phyloP scores from a whole-genome alignment of 768 basidiomycete species.

The Termitomyces sp. region DNA sequence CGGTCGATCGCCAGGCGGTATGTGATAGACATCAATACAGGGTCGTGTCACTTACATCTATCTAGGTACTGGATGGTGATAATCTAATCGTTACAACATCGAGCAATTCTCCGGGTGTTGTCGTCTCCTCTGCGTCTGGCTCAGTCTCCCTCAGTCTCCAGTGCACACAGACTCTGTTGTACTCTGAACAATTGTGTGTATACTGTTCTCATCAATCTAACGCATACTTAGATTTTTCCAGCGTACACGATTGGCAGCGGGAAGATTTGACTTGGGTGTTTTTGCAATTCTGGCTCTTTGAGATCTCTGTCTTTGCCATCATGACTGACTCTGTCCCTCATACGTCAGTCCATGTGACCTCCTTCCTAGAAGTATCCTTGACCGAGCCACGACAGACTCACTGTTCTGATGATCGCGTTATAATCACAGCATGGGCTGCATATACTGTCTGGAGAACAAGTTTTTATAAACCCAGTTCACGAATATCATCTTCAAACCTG shows the following conservation, averaged over 20 bases:
- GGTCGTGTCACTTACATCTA: too few relatives aligned
- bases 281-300: slow-evolving; percentile 50
- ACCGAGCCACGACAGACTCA: neutral
- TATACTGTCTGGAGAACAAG: slow-evolving; percentile 45
- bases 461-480: slow-evolving; percentile 26
- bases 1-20: too few relatives aligned
- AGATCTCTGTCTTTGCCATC: slow-evolving; percentile 43
- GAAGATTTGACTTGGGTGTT: slow-evolving; percentile 43
- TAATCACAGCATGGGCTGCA: slow-evolving; percentile 44
- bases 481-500: slow-evolving; percentile 29
- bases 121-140: too few relatives aligned
- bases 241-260: slow-evolving; percentile 35
- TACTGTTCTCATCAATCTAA: too few relatives aligned
- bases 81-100: too few relatives aligned
- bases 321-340: slow-evolving; percentile 49
- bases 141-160: too few relatives aligned
- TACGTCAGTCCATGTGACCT: slow-evolving; percentile 26
- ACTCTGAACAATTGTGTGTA: too few relatives aligned
- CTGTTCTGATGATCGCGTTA: slow-evolving; percentile 38
- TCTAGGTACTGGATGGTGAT: too few relatives aligned
- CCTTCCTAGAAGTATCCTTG: neutral
- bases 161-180: too few relatives aligned
- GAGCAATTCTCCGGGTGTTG: too few relatives aligned
- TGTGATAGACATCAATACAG: too few relatives aligned
- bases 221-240: slow-evolving; percentile 12